These are phyloP conservation scores for Allium sativum DNA, from an alignment of 106 monocot genomes.

Conservation along the genomic window DNA sequence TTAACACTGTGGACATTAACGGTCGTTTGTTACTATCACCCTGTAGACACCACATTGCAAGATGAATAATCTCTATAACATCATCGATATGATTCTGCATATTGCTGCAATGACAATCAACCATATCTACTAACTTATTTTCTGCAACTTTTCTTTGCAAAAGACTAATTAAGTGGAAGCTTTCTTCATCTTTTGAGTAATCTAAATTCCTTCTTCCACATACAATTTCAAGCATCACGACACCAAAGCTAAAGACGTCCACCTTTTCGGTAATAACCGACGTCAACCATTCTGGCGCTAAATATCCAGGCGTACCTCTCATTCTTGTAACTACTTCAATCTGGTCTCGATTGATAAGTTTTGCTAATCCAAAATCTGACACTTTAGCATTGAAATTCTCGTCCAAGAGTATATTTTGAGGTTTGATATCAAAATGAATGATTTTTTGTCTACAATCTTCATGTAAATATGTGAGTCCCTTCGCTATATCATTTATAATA, in stretches of 20 bases:
- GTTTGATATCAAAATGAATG: constrained; percentile 7
- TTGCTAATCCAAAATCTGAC: background rate
- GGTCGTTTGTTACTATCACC: background rate
- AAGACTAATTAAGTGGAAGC: background rate
- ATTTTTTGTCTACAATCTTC: background rate
- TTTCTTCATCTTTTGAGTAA: constrained; percentile 11
- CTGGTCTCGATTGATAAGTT: background rate
- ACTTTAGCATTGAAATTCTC: background rate
- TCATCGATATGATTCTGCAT: background rate
- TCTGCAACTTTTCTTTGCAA: background rate
- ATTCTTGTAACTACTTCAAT: background rate
- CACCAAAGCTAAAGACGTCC: constrained; percentile 5
- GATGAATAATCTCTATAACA: background rate
- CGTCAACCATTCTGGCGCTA: constrained; percentile 2
- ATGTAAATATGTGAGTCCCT: background rate
- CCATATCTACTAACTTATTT: too few relatives aligned
- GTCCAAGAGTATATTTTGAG: background rate
- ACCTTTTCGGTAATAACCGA: background rate
- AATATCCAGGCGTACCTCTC: constrained; percentile 2
- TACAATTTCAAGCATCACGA: background rate
- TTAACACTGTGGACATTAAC: background rate
- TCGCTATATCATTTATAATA: background rate
- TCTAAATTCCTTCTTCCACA: constrained; percentile 8
- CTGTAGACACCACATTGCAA: constrained; percentile 2
- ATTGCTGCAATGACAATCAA: background rate